phyloP scores from a whole-genome alignment of 441 rosid genomes.

The Metrosideros polymorpha region DNA sequence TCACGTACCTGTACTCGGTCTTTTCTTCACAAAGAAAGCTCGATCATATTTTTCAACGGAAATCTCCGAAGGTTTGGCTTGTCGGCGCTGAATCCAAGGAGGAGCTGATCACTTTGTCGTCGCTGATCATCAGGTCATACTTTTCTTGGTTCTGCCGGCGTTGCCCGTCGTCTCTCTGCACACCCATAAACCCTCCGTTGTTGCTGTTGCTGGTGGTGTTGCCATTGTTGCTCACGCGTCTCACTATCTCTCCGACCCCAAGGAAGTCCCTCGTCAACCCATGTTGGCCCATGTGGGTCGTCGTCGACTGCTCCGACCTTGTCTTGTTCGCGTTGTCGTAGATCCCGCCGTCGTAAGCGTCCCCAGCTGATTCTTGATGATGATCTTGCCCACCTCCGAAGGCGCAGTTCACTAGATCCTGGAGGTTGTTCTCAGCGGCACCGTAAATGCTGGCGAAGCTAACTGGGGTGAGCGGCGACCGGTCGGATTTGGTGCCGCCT shows the following conservation, averaged over 20 bases:
- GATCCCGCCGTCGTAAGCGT: not conserved
- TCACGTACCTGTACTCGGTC: not conserved
- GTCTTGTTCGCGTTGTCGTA: not conserved
- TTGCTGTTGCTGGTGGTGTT: not conserved
- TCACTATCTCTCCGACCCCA: not conserved
- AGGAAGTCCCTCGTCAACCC: not conserved
- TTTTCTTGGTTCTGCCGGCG: not conserved
- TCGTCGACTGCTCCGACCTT: not conserved
- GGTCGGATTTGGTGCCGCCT: not conserved
- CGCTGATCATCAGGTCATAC: not conserved
- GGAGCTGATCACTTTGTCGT: not conserved
- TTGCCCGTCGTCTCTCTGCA: not conserved
- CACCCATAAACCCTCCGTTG: not conserved
- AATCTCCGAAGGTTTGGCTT: not conserved
- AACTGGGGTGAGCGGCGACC: not conserved
- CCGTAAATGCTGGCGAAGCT: not conserved
- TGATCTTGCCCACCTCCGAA: not conserved
- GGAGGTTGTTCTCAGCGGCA: not conserved
- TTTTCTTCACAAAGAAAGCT: not conserved
- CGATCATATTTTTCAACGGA: not conserved
- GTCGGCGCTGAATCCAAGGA: not conserved
- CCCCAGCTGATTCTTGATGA: not conserved
- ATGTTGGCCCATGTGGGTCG: not conserved
- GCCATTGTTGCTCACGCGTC: not conserved
- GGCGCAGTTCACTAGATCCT: not conserved